phyloP scores from a whole-genome alignment of 257 asterid genomes.

The Petrea volubilis region DNA sequence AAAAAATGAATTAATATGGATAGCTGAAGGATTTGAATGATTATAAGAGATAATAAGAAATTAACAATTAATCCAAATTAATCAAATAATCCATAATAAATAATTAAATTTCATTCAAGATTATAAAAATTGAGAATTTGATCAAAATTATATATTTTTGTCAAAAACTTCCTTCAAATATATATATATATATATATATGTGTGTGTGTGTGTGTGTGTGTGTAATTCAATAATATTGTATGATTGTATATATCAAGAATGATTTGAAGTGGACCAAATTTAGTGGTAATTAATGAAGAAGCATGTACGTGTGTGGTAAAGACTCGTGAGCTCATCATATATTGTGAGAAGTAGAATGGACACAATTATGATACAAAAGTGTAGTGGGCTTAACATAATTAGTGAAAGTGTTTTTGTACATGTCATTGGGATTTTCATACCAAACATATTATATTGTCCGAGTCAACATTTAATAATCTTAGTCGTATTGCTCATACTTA shows the following conservation, averaged over 20 bases:
- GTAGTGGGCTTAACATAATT: constrained; percentile 11
- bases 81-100: too few species aligned
- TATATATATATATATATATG: too few species aligned
- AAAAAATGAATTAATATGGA: too few species aligned
- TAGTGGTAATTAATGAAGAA: neutral
- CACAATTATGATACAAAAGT: neutral
- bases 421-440: constrained; percentile 8
- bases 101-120: too few species aligned
- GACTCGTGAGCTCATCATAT: constrained; percentile 13
- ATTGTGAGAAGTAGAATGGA: neutral
- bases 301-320: constrained; percentile 30
- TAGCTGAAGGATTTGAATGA: too few species aligned
- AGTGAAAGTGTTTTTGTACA: neutral
- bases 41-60: too few species aligned
- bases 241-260: neutral
- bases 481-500: constrained; percentile 11
- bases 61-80: too few species aligned
- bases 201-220: too few species aligned
- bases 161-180: too few species aligned
- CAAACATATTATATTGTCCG: neutral
- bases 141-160: too few species aligned
- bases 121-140: too few species aligned
- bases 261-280: neutral
- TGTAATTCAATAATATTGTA: too few species aligned
- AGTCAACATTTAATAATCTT: constrained; percentile 22